Percentiles rank a stretch among this genome's conserved stretches.
Conservation (phyloP, 78 protist genomes). For the Paratrimastix pyriformis region DNA sequence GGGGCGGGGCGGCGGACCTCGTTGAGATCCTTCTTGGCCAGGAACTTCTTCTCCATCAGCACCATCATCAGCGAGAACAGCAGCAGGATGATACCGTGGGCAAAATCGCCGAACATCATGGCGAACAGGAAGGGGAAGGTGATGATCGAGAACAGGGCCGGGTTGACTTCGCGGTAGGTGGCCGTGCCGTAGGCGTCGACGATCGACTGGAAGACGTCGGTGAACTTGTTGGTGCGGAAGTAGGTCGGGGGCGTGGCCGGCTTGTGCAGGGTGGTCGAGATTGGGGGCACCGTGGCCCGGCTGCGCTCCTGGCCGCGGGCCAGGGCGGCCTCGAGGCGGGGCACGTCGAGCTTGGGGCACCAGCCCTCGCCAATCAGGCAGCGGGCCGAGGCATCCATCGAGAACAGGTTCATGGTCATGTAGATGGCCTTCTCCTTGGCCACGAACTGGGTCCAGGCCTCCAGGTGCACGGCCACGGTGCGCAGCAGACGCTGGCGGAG, state of each 20-base stretch:
- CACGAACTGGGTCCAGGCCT: not conserved
- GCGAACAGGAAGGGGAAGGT: constrained; percentile 99
- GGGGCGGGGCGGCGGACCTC: not conserved
- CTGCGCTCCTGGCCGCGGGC: not conserved
- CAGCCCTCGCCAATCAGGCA: constrained; percentile 19
- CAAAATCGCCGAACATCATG: constrained; percentile 99
- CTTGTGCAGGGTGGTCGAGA: not conserved
- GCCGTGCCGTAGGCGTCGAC: constrained; percentile 92
- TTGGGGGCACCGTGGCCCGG: constrained; percentile 10
- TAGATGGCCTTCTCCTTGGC: constrained; percentile 2
- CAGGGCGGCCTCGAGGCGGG: not conserved
- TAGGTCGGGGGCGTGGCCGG: constrained; percentile 37
- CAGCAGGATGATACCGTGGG: constrained; percentile 88
- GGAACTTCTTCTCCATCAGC: constrained; percentile 58
- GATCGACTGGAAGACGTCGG: constrained; percentile 72
- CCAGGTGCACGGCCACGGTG: not conserved
- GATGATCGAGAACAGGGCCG: constrained; percentile 76
- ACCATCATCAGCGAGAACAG: constrained; percentile 48
- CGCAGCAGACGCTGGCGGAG: not conserved
- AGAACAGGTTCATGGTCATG: constrained; percentile 16
- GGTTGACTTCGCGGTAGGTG: constrained; percentile 84
- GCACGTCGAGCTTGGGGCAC: not conserved
- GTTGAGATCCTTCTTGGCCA: not conserved
- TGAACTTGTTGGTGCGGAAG: constrained; percentile 63
- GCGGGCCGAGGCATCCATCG: not conserved